Conservation (phyloP, 139 green algal genomes). For the Haematococcus sp. region DNA sequence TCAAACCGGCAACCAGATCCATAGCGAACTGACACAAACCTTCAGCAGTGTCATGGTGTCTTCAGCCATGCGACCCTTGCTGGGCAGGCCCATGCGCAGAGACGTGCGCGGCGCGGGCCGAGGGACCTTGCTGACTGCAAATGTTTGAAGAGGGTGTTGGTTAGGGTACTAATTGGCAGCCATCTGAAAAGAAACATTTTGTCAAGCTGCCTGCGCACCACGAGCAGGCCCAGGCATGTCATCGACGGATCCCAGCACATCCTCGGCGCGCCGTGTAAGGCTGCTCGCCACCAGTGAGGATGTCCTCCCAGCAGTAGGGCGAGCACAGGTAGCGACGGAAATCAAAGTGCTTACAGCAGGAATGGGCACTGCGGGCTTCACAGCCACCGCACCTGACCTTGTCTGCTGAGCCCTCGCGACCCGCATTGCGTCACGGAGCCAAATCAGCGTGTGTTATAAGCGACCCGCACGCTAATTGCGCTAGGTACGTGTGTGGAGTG, state of each 20-base stretch:
- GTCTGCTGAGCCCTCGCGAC: background rate
- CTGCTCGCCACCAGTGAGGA: too few relatives aligned
- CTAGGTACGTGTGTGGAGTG: too few relatives aligned
- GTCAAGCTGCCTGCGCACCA: background rate
- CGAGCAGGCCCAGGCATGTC: background rate
- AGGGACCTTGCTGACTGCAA: slow-evolving; percentile 24
- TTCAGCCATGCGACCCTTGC: slow-evolving; percentile 98
- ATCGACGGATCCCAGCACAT: background rate
- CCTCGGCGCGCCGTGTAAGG: background rate
- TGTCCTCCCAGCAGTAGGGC: too few relatives aligned
- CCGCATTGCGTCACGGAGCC: background rate
- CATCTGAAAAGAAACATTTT: background rate
- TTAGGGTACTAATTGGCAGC: background rate
- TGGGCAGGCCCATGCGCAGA: slow-evolving; percentile 87
- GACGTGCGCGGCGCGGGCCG: slow-evolving; percentile 33
- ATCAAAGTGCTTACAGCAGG: too few relatives aligned
- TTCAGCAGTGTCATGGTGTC: slow-evolving; percentile 93
- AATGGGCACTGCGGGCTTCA: too few relatives aligned
- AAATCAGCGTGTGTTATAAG: too few relatives aligned
- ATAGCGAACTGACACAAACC: slow-evolving; percentile 25
- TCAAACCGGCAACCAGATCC: background rate
- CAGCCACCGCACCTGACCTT: background rate
- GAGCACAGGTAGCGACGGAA: too few relatives aligned
- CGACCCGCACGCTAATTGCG: too few relatives aligned
- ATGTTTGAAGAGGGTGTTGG: background rate